A percentile compares a stretch with the other conserved stretches of the same genome.
phyloP scores from a whole-genome alignment of 1,284 basidiomycete species.

The Tetrapyrgos nigripes region DNA sequence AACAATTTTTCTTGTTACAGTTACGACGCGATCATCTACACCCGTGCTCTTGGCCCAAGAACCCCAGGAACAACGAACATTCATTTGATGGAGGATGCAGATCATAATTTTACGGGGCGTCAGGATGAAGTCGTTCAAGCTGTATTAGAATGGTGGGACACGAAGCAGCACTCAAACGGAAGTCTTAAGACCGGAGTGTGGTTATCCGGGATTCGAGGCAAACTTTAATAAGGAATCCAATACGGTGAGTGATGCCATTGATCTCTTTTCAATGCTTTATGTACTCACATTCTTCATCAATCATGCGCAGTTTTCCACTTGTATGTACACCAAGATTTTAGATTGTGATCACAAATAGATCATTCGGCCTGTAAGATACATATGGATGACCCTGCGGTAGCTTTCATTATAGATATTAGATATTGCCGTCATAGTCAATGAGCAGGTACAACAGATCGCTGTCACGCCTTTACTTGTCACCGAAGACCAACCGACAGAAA shows the following conservation, averaged over 20 bases:
- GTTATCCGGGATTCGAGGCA: constrained; percentile 56
- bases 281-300: no score
- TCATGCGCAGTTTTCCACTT: not conserved
- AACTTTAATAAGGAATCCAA: constrained; percentile 35
- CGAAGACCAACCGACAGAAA: no score
- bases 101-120: constrained; percentile 75
- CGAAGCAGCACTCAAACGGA: constrained; percentile 38
- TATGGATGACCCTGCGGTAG: no score
- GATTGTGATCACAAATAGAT: not conserved
- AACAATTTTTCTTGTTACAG: constrained; percentile 39
- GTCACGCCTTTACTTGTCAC: no score
- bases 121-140: constrained; percentile 67
- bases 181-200: constrained; percentile 63
- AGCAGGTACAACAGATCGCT: no score
- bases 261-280: no score
- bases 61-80: constrained; percentile 71
- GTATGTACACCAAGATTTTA: not conserved
- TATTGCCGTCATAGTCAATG: no score
- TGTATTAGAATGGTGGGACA: constrained; percentile 67
- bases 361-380: not conserved
- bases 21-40: constrained; percentile 75
- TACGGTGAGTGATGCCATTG: not conserved
- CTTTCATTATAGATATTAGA: no score
- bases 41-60: constrained; percentile 61
- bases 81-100: constrained; percentile 69